phyloP scores from a whole-genome alignment of 805 yeast species.

The Candida awuae region DNA sequence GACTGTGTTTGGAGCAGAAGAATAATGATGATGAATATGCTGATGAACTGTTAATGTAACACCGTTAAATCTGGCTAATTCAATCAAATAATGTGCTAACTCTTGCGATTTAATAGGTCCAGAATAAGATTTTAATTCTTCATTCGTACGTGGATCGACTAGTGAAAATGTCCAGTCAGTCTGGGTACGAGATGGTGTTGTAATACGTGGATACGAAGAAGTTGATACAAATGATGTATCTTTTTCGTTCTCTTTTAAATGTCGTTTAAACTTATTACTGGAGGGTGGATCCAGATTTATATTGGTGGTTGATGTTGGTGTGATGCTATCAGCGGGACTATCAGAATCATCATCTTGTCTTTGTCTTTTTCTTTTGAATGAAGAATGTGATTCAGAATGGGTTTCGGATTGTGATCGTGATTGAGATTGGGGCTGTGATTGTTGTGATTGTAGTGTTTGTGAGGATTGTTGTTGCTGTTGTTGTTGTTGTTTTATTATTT shows the following conservation, averaged over 20 bases:
- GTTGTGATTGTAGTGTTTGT: too few relatives aligned
- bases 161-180: slow-evolving; percentile 61
- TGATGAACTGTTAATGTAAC: slow-evolving; percentile 70
- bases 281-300: neutral
- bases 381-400: too few relatives aligned
- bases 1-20: slow-evolving; percentile 31
- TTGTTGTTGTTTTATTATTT: neutral
- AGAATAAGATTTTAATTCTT: slow-evolving; percentile 33
- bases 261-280: neutral
- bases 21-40: slow-evolving; percentile 75
- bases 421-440: too few relatives aligned
- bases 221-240: neutral
- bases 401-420: too few relatives aligned
- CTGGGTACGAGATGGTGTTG: slow-evolving; percentile 22
- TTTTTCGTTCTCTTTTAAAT: neutral
- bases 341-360: neutral
- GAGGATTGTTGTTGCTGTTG: too few relatives aligned
- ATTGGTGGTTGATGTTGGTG: neutral
- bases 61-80: slow-evolving; percentile 50
- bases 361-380: too few relatives aligned
- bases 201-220: slow-evolving; percentile 3
- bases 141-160: slow-evolving; percentile 35
- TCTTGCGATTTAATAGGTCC: slow-evolving; percentile 49
- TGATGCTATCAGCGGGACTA: neutral
- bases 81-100: slow-evolving; percentile 48